Percentiles rank a stretch among this genome's conserved stretches.
phyloP scores from a whole-genome alignment of 2,329 filamentous ascomycete species.

The Cordyceps militaris region DNA sequence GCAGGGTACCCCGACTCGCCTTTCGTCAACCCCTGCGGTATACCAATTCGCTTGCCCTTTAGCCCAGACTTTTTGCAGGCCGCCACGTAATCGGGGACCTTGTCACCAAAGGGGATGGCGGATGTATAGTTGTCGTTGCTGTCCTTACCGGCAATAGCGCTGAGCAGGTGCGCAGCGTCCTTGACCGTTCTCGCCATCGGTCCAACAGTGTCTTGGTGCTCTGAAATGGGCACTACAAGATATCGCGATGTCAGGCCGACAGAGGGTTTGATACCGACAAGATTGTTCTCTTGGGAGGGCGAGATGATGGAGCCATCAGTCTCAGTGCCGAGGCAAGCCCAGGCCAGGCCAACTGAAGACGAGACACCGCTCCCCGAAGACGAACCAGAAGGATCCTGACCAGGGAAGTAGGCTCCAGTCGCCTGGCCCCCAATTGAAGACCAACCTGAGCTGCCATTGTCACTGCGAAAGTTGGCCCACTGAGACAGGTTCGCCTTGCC shows the following conservation, averaged over 20 bases:
- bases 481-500: conserved; percentile 58
- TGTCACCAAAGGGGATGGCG: conserved; percentile 50
- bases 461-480: conserved; percentile 55
- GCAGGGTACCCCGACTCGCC: conserved; percentile 14
- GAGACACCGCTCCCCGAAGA: conserved; percentile 55
- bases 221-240: conserved; percentile 57
- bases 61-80: conserved; percentile 49
- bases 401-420: conserved; percentile 51
- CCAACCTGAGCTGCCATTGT: conserved; percentile 56
- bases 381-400: conserved; percentile 54
- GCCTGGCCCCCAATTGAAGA: conserved; percentile 56
- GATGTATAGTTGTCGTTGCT: conserved; percentile 53
- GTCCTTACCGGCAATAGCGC: conserved; percentile 57
- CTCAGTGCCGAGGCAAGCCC: conserved; percentile 53
- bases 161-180: conserved; percentile 54
- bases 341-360: conserved; percentile 55
- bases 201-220: conserved; percentile 57
- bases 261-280: conserved; percentile 62
- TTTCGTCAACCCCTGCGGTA: conserved; percentile 45
- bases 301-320: conserved; percentile 56
- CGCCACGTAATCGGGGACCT: conserved; percentile 52
- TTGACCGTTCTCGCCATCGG: conserved; percentile 54
- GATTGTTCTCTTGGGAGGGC: conserved; percentile 45
- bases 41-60: conserved; percentile 53
- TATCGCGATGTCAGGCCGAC: conserved; percentile 56